phyloP scores from a whole-genome alignment of 2,329 filamentous ascomycete species.

The Talaromyces sp. region DNA sequence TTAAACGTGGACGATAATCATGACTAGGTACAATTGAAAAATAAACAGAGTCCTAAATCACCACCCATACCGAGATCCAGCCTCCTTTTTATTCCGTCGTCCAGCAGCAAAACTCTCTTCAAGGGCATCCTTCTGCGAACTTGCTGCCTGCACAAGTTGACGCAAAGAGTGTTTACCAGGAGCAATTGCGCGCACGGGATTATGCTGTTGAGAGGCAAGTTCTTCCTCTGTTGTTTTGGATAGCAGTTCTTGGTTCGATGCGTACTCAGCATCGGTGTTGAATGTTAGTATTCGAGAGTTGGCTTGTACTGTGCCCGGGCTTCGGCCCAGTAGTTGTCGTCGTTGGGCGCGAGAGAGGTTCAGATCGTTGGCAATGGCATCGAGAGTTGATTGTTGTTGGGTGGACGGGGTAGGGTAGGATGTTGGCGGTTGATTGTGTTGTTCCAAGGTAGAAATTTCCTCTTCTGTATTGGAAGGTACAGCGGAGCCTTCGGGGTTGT shows the following conservation, averaged over 20 bases:
- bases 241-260: constrained; percentile 71
- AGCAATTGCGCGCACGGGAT: constrained; percentile 74
- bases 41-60: constrained; percentile 26
- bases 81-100: constrained; percentile 72
- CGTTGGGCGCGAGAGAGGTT: constrained; percentile 71
- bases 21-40: not conserved
- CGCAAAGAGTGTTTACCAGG: constrained; percentile 85
- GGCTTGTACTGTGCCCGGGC: constrained; percentile 36
- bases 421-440: constrained; percentile 4
- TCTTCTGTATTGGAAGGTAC: constrained; percentile 19
- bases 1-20: too few species aligned
- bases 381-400: constrained; percentile 51
- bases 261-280: constrained; percentile 83
- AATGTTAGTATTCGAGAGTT: constrained; percentile 72
- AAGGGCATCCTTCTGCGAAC: constrained; percentile 75
- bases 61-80: constrained; percentile 81
- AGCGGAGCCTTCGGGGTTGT: constrained; percentile 26
- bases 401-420: constrained; percentile 10
- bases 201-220: constrained; percentile 56
- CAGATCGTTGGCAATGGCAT: constrained; percentile 67
- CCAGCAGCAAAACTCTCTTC: constrained; percentile 88
- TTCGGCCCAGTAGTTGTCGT: constrained; percentile 79
- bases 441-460: constrained; percentile 10
- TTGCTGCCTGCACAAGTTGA: constrained; percentile 78
- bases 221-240: constrained; percentile 58